These are phyloP conservation scores for Stephania yunnanensis DNA, from an alignment of 164 flowering plant species.

Conservation along the genomic window DNA sequence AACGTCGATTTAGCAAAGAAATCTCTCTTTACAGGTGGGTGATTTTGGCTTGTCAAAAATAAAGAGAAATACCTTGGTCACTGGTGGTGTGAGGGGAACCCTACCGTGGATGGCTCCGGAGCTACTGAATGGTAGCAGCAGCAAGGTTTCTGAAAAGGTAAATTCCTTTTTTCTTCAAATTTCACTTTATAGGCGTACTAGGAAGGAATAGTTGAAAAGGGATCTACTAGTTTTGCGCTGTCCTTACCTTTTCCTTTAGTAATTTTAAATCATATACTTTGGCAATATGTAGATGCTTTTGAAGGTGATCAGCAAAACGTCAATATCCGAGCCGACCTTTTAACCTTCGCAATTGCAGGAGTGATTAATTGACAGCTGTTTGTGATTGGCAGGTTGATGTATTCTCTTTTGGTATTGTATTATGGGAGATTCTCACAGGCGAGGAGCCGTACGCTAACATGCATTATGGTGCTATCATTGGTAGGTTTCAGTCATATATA, in stretches of 20 bases:
- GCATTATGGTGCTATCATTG: constrained; percentile 97
- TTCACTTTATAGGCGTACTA: neutral
- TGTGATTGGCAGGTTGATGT: constrained; percentile 72
- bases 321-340: neutral
- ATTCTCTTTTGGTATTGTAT: constrained; percentile 94
- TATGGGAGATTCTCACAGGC: constrained; percentile 97
- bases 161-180: constrained; percentile 1
- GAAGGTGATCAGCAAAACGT: neutral
- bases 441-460: constrained; percentile 98
- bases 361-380: neutral
- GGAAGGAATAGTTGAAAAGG: neutral
- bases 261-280: neutral
- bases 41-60: constrained; percentile 98
- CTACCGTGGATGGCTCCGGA: constrained; percentile 99
- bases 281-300: neutral
- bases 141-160: constrained; percentile 96
- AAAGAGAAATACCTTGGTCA: constrained; percentile 90
- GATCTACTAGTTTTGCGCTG: neutral
- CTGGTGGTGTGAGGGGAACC: constrained; percentile 98
- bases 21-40: constrained; percentile 56
- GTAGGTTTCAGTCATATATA: constrained; percentile 23
- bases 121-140: constrained; percentile 91
- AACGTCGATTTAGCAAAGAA: neutral
- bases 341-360: neutral
- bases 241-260: neutral